These are phyloP conservation scores for Blastocrithidia nonstop DNA, from an alignment of 208 protist genomes.

Conservation along the genomic window DNA sequence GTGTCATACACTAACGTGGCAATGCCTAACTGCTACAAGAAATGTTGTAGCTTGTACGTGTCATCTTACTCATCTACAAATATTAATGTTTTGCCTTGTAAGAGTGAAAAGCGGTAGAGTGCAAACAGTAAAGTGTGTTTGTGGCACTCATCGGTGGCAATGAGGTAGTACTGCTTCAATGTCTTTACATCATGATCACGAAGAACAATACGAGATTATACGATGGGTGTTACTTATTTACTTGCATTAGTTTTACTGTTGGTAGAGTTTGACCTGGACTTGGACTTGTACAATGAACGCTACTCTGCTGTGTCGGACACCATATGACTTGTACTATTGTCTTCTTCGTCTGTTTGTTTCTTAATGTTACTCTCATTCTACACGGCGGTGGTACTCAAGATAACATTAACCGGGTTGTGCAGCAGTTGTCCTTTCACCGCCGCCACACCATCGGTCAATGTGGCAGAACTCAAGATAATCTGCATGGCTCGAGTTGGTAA, in stretches of 20 bases:
- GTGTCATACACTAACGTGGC: conserved; percentile 89
- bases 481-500: conserved; percentile 83
- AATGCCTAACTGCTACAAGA: conserved; percentile 91
- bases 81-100: conserved; percentile 91
- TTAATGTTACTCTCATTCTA: conserved; percentile 24
- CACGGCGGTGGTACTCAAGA: conserved; percentile 63
- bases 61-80: conserved; percentile 91
- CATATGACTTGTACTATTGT: conserved; percentile 17
- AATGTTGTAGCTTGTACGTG: conserved; percentile 92
- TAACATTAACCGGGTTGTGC: conserved; percentile 85
- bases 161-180: conserved; percentile 76
- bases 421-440: conserved; percentile 88
- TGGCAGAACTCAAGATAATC: conserved; percentile 90
- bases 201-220: conserved; percentile 54
- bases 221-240: conserved; percentile 15
- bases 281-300: neutral
- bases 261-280: neutral
- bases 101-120: conserved; percentile 85
- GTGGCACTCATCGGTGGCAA: conserved; percentile 82
- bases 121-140: conserved; percentile 90
- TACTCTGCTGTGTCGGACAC: too few species aligned
- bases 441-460: conserved; percentile 86
- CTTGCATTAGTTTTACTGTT: conserved; percentile 2
- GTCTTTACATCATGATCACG: conserved; percentile 26
- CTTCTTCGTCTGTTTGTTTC: conserved; percentile 19